phyloP scores from a whole-genome alignment of 1,284 basidiomycete species.

The Coniferiporia sulphurascens region DNA sequence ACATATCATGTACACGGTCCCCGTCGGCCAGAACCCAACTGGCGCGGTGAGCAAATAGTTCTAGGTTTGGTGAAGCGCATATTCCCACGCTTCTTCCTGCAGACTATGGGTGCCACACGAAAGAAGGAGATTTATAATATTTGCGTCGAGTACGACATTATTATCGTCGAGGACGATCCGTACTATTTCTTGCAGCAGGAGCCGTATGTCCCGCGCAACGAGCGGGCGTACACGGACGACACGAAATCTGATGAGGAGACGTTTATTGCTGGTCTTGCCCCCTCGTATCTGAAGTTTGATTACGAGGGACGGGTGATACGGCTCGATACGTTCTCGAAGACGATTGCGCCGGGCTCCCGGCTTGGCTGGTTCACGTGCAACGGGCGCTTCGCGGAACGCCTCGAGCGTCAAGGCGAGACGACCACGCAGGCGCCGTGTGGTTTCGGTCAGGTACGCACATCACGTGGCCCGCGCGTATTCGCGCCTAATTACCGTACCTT shows the following conservation, averaged over 20 bases:
- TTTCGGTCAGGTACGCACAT: constrained; percentile 49
- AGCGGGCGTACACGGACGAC: constrained; percentile 32
- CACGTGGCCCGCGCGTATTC: background rate
- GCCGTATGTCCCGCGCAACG: constrained; percentile 42
- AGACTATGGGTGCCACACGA: constrained; percentile 61
- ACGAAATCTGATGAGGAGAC: constrained; percentile 26
- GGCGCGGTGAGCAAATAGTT: constrained; percentile 49
- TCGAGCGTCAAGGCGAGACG: constrained; percentile 73
- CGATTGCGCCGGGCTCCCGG: constrained; percentile 72
- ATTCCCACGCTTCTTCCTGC: constrained; percentile 3
- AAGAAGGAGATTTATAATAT: constrained; percentile 79
- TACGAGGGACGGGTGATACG: constrained; percentile 77
- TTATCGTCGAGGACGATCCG: constrained; percentile 79
- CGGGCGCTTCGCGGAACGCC: constrained; percentile 63
- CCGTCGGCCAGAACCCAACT: constrained; percentile 77
- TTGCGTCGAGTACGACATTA: constrained; percentile 72
- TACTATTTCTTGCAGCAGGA: constrained; percentile 75
- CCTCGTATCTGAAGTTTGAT: constrained; percentile 69
- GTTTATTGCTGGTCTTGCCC: constrained; percentile 54
- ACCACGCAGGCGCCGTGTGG: constrained; percentile 72
- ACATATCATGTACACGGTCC: constrained; percentile 71
- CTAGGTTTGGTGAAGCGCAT: background rate
- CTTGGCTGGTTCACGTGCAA: constrained; percentile 79
- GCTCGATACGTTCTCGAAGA: constrained; percentile 81
- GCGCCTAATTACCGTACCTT: background rate